Evolutionary conservation across 2,329 filamentous ascomycete species (phyloP).

Genomic region (Trichoderma endophyticum): DNA sequence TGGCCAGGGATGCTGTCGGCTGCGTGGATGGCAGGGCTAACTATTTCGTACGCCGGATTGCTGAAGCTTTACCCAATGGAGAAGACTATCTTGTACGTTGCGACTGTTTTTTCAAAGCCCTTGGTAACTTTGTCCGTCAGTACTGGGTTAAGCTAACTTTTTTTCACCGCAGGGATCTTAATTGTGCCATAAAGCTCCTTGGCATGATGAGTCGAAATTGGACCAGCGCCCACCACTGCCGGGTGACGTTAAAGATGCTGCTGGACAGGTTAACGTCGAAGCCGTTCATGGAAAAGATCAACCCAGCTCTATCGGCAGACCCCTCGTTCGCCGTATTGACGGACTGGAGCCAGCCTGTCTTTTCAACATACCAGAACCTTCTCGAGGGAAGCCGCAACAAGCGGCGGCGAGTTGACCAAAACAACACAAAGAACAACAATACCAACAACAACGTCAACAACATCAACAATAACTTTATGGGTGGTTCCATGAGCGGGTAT

Average conservation of each 20-base stretch:
- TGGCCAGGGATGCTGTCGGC: constrained; percentile 13
- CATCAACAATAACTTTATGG: background rate
- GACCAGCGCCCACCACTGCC: constrained; percentile 13
- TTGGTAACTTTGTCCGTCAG: background rate
- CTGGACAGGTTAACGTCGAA: constrained; percentile 2
- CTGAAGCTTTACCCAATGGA: constrained; percentile 12
- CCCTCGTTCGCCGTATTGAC: background rate
- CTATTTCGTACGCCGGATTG: constrained; percentile 5
- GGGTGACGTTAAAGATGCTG: constrained; percentile 10
- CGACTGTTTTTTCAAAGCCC: background rate
- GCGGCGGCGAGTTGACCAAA: background rate
- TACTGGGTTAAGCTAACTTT: background rate
- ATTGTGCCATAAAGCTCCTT: constrained; percentile 9
- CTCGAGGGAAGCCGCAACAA: constrained; percentile 12
- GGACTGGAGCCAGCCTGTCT: constrained; percentile 11
- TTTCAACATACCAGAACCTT: constrained; percentile 12
- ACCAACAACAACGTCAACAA: background rate
- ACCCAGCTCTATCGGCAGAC: constrained; percentile 1
- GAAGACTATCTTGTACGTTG: constrained; percentile 7
- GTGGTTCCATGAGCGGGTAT: background rate
- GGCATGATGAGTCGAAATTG: constrained; percentile 17
- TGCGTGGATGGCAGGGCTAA: constrained; percentile 13
- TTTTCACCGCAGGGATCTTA: background rate
- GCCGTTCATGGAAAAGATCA: constrained; percentile 8
- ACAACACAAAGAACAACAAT: background rate